Base-by-base conservation (phyloP, 2,329 filamentous ascomycete genomes). In the Trichoderma sp. region DNA sequence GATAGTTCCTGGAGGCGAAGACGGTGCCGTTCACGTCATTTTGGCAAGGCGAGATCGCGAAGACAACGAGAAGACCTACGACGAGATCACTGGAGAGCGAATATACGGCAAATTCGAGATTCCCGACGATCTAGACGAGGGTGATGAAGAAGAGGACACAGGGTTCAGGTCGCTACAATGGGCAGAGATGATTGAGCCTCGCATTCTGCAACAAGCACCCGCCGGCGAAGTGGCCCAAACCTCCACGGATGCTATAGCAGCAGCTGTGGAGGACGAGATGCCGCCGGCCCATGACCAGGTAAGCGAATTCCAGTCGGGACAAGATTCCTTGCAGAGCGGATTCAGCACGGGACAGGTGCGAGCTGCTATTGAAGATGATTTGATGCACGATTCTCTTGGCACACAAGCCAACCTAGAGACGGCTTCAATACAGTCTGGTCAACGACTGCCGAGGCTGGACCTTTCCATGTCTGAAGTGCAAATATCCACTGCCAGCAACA, bases 21-120 rank as follows among this genome's bases (percentile, higher is more conserved):
- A 90, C 4, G 85, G 81, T 1, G 77, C 81, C 0, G 81, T 97
- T 18, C 85, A 88, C 27, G 84, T 97, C 5, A 86, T 88, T 12
- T 87, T 97, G 3, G 94, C 95, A 3, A 88, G 88, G 77, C 89
- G 93, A 33, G 93, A 97, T 80, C 86, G 92, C 65, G 84, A 88
- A 14, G 83, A 88, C 6, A 89, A 88, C 71, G 86, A 91, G 77
- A 92, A 89, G 79, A 82, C 84, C 21, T 91, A 91, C 78, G 91
- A 96, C 78, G 88, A 91, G 12, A 84, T 89, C 53, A 92, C 93
- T 0, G 95, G 94, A 0, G 87, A 93, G 77, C 89, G 94, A 11
- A 84, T 94, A 11, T 97, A 96, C 79, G 91, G 89, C 77, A 93
- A 92, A 75, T 97, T 97, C 78, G 94, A 97, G 79, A 91, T 91